A percentile compares a stretch with the other conserved stretches of the same genome.
These are phyloP conservation scores for Zhuliangozyma parablackwelliae DNA, from an alignment of 1,139 yeast species.

Conservation along the genomic window DNA sequence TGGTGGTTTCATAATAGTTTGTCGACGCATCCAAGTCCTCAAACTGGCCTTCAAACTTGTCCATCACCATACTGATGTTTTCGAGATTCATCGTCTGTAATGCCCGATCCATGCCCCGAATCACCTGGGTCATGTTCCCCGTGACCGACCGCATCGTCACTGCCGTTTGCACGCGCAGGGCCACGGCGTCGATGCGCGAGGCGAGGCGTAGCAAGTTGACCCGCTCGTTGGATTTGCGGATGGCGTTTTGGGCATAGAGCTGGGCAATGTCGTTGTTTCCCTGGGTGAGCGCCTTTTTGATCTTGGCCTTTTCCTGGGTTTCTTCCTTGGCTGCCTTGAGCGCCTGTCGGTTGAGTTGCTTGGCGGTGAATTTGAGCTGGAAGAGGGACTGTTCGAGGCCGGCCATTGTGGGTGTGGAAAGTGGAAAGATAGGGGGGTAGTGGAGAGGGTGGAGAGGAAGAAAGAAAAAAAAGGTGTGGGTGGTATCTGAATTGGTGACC, in stretches of 20 bases:
- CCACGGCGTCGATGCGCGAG: conserved; percentile 92
- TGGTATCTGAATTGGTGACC: too few relatives aligned
- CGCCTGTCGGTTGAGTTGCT: conserved; percentile 87
- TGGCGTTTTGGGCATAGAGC: conserved; percentile 93
- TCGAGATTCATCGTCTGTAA: conserved; percentile 94
- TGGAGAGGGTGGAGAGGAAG: too few relatives aligned
- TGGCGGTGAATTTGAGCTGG: conserved; percentile 78
- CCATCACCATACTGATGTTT: conserved; percentile 90
- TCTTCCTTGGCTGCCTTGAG: conserved; percentile 89
- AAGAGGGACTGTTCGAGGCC: conserved; percentile 47
- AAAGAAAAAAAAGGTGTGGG: too few relatives aligned
- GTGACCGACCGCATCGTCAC: conserved; percentile 95
- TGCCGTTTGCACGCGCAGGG: conserved; percentile 93
- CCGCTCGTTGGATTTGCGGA: conserved; percentile 84
- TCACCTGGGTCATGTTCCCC: conserved; percentile 89
- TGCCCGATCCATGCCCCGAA: conserved; percentile 94
- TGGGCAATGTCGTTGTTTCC: conserved; percentile 93
- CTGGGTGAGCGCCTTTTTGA: conserved; percentile 81
- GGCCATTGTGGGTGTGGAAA: conserved; percentile 23
- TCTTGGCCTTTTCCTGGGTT: conserved; percentile 77
- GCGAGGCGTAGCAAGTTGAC: conserved; percentile 78
- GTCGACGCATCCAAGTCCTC: conserved; percentile 95
- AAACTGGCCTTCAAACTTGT: conserved; percentile 91
- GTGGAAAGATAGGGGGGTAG: too few relatives aligned
- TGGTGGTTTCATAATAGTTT: conserved; percentile 86